Evolutionary conservation across 768 basidiomycete genomes (phyloP).

Genomic region (Podaxis sp.): DNA sequence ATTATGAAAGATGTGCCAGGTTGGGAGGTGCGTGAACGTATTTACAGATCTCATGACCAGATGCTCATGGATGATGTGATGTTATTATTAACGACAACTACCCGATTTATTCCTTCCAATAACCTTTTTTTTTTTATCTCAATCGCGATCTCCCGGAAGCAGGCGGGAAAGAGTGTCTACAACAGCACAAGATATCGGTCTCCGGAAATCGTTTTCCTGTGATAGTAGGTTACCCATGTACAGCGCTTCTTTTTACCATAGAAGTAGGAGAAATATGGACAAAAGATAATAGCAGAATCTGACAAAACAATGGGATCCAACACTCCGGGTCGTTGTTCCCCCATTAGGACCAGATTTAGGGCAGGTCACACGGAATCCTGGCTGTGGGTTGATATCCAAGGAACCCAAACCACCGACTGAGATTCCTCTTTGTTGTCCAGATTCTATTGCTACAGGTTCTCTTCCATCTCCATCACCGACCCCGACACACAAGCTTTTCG

Average conservation of each 20-base stretch:
- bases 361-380: constrained; percentile 11
- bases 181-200: constrained; percentile 67
- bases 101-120: constrained; percentile 18
- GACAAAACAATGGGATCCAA: constrained; percentile 16
- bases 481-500: neutral
- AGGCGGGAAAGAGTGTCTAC: constrained; percentile 88
- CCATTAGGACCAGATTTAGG: constrained; percentile 11
- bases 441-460: neutral
- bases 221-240: constrained; percentile 14
- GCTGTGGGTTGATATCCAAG: neutral
- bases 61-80: constrained; percentile 19
- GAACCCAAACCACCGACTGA: neutral
- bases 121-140: constrained; percentile 4
- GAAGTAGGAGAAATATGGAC: constrained; percentile 1
- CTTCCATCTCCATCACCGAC: constrained; percentile 7
- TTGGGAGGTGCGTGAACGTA: constrained; percentile 77
- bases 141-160: constrained; percentile 15
- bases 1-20: constrained; percentile 94
- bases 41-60: constrained; percentile 8
- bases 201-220: constrained; percentile 35
- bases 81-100: constrained; percentile 17
- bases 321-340: constrained; percentile 15
- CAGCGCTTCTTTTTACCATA: neutral
- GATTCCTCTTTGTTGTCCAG: neutral
- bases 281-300: constrained; percentile 2